Percentiles rank a stretch among this genome's conserved stretches.
These are phyloP conservation scores for Cyberlindnera galapagoensis DNA, from an alignment of 805 yeast genomes.

Conservation along the genomic window DNA sequence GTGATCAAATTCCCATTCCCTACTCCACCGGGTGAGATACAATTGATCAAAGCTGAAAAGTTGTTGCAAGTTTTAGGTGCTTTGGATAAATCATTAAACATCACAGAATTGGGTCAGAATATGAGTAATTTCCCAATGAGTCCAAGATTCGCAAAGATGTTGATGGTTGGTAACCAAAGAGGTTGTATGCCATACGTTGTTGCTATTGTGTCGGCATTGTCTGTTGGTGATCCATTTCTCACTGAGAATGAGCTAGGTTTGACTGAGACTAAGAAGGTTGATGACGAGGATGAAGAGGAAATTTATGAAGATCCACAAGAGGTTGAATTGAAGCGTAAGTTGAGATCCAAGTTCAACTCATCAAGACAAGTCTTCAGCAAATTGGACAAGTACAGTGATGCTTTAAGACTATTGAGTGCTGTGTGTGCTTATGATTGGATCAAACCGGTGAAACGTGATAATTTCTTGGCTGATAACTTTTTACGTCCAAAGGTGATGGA, in stretches of 20 bases:
- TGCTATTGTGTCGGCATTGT: slow-evolving; percentile 83
- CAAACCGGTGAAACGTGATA: slow-evolving; percentile 35
- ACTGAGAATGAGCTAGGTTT: slow-evolving; percentile 71
- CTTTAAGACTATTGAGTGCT: slow-evolving; percentile 66
- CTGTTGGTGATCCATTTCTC: slow-evolving; percentile 90
- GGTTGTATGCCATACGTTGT: slow-evolving; percentile 84
- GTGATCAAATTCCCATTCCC: slow-evolving; percentile 93
- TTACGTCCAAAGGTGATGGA: slow-evolving; percentile 77
- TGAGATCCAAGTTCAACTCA: slow-evolving; percentile 47
- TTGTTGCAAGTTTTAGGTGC: slow-evolving; percentile 76
- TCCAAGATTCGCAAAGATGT: slow-evolving; percentile 89
- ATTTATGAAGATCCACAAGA: slow-evolving; percentile 30
- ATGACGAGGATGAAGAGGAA: slow-evolving; percentile 26
- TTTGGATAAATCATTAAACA: slow-evolving; percentile 39
- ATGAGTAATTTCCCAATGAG: slow-evolving; percentile 91
- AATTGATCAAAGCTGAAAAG: slow-evolving; percentile 60
- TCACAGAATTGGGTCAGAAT: slow-evolving; percentile 74
- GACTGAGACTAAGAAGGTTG: slow-evolving; percentile 13
- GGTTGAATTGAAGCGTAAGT: slow-evolving; percentile 29
- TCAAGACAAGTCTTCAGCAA: slow-evolving; percentile 56
- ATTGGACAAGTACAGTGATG: slow-evolving; percentile 73
- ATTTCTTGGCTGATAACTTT: slow-evolving; percentile 55
- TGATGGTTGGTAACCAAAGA: slow-evolving; percentile 80
- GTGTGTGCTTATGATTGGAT: slow-evolving; percentile 85
- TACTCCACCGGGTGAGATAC: slow-evolving; percentile 70